A percentile compares a stretch with the other conserved stretches of the same genome.
Evolutionary conservation across 2,329 filamentous ascomycete genomes (phyloP).

Genomic region (Neopestalotiopsis sp.): DNA sequence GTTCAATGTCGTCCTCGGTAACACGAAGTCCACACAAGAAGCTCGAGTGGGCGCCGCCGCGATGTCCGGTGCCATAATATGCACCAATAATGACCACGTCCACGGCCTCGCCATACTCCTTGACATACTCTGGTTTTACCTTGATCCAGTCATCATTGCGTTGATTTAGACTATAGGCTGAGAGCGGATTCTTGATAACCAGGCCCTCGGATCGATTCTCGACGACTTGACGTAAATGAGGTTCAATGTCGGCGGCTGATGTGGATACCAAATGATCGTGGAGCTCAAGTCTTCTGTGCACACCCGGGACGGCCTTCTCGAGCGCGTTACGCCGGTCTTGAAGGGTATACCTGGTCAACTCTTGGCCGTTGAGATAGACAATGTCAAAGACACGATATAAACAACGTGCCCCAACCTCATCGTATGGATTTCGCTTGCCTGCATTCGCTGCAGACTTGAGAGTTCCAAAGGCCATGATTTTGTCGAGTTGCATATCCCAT

Average conservation of each 20-base stretch:
- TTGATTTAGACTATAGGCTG: constrained; percentile 84
- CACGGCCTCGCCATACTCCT: constrained; percentile 89
- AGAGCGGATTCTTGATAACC: constrained; percentile 91
- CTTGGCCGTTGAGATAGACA: constrained; percentile 81
- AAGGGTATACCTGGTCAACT: constrained; percentile 82
- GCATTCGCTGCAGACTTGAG: constrained; percentile 88
- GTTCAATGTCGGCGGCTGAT: constrained; percentile 75
- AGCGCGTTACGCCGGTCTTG: constrained; percentile 80
- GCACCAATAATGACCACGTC: constrained; percentile 90
- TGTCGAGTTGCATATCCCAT: constrained; percentile 87
- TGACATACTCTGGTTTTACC: constrained; percentile 98
- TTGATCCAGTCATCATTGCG: constrained; percentile 98
- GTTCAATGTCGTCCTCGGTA: constrained; percentile 68
- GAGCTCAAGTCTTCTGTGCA: constrained; percentile 81
- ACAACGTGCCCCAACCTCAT: constrained; percentile 69
- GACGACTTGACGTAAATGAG: constrained; percentile 79
- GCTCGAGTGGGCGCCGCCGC: constrained; percentile 82
- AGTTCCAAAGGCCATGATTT: constrained; percentile 87
- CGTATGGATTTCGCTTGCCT: constrained; percentile 75
- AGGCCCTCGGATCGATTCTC: constrained; percentile 88
- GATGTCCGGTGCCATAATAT: constrained; percentile 86
- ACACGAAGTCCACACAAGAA: constrained; percentile 89
- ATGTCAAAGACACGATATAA: constrained; percentile 91
- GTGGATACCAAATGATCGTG: constrained; percentile 73
- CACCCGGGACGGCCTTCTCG: constrained; percentile 69